A percentile compares a stretch with the other conserved stretches of the same genome.
Evolutionary conservation across 768 basidiomycete species (phyloP).

Genomic region (Lyophyllum semitale): DNA sequence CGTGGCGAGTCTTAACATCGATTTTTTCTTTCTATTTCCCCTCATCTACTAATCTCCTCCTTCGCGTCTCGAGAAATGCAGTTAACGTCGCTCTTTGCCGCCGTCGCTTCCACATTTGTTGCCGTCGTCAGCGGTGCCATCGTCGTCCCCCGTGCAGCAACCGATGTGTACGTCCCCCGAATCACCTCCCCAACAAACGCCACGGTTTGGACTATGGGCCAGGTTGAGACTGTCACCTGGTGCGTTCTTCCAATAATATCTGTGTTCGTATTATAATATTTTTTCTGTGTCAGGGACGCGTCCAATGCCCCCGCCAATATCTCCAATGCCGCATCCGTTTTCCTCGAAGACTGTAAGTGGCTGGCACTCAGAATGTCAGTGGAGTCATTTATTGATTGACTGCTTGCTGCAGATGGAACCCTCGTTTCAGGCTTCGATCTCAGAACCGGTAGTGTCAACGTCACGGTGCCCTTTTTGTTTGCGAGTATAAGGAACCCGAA

Average conservation of each 20-base stretch:
- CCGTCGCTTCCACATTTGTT: slow-evolving; percentile 26
- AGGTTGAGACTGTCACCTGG: slow-evolving; percentile 30
- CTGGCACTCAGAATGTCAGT: not conserved
- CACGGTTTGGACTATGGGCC: slow-evolving; percentile 30
- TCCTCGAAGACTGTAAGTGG: slow-evolving; percentile 31
- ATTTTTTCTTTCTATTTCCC: not conserved
- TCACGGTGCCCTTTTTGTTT: slow-evolving; percentile 38
- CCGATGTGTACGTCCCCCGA: slow-evolving; percentile 32
- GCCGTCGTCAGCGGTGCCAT: slow-evolving; percentile 20
- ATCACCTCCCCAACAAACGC: slow-evolving; percentile 28
- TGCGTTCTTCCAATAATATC: slow-evolving; percentile 8
- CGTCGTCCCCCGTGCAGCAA: slow-evolving; percentile 21
- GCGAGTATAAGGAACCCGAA: slow-evolving; percentile 18
- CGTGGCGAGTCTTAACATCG: not conserved
- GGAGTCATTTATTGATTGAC: not conserved
- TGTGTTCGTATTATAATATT: not conserved
- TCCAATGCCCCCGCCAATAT: slow-evolving; percentile 39
- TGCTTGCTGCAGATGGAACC: slow-evolving; percentile 23
- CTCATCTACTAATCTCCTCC: no score
- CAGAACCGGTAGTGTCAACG: slow-evolving; percentile 30
- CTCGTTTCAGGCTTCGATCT: slow-evolving; percentile 39
- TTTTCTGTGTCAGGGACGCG: slow-evolving; percentile 33
- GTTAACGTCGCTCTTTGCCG: slow-evolving; percentile 24
- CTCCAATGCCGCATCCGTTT: slow-evolving; percentile 39
- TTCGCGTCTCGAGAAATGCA: slow-evolving; percentile 14